These are phyloP conservation scores for Auriscalpium vulgare DNA, from an alignment of 768 basidiomycete genomes.

Conservation along the genomic window DNA sequence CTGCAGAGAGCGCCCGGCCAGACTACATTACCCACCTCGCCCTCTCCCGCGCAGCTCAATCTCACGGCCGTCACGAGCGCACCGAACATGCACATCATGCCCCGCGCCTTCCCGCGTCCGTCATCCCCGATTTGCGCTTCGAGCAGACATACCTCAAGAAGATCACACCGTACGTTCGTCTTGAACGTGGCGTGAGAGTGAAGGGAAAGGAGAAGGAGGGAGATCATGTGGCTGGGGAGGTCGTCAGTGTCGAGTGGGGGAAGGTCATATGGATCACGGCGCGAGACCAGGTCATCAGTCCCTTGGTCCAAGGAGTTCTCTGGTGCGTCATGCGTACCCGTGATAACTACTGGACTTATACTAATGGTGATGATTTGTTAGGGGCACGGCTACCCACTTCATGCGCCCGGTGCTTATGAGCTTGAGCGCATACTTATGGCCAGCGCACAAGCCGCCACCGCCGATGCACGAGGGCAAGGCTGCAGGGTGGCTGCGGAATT, in stretches of 20 bases:
- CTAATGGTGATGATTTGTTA: not conserved
- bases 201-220: conserved; percentile 25
- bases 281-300: conserved; percentile 62
- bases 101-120: conserved; percentile 15
- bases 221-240: conserved; percentile 16
- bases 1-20: conserved; percentile 5
- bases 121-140: conserved; percentile 70
- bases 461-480: not conserved
- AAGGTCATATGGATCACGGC: conserved; percentile 54
- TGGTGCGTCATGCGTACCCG: conserved; percentile 37
- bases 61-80: not conserved
- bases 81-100: not conserved
- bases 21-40: conserved; percentile 13
- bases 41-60: not conserved
- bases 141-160: conserved; percentile 64
- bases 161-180: conserved; percentile 42
- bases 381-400: not conserved
- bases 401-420: not conserved
- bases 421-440: not conserved
- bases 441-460: not conserved
- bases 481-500: not conserved
- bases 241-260: conserved; percentile 44
- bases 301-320: conserved; percentile 56
- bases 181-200: conserved; percentile 19
- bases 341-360: not conserved